Evolutionary conservation across 2,329 filamentous ascomycete species (phyloP), one percentile per base, ranked within the genome.

Genomic region (Aspergillus sp.): DNA sequence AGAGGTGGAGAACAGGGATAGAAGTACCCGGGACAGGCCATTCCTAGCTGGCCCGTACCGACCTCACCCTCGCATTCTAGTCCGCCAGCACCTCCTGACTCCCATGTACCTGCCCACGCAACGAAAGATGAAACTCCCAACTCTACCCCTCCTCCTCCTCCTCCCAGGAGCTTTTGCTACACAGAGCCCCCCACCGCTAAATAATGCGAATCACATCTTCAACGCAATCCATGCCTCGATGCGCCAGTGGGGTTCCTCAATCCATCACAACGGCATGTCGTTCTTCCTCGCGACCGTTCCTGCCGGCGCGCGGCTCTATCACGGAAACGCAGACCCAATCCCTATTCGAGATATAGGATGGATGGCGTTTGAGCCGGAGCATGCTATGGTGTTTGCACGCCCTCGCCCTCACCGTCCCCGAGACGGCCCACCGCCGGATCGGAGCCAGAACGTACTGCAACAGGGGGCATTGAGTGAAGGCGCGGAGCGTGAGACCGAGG

Each of bases 291-390:
- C 85, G 0, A 84, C 82, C 0, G 82, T 93, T 0, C 89, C 90
- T 0, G 78, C 79, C 17, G 88, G 87, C 2, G 89, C 87, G 0
- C 77, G 87, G 38, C 74, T 92, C 8, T 91, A 92, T 68, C 90
- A 93, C 70, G 90, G 90, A 13, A 83, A 81, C 0, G 66, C 66
- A 7, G 72, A 69, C 0, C 66, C 78, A 0, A 74, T 82, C 1
- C 77, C 81, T 0, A 82, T 90, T 0, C 73, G 75, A 2, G 83
- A 81, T 0, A 83, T 82, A 2, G 87, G 92, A 68, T 92, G 90
- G 89, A 79, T 93, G 1, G 90, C 90, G 0, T 92, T 92, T 69
- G 90, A 93, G 72, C 83, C 89, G 3, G 90, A 93, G 68, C 90
- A 93, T 74, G 88, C 90, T 0, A 80, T 89, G 66, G 71, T 80